Evolutionary conservation across 768 basidiomycete species (phyloP), one percentile per base, ranked within the genome.

Genomic region (Trametes maxima): DNA sequence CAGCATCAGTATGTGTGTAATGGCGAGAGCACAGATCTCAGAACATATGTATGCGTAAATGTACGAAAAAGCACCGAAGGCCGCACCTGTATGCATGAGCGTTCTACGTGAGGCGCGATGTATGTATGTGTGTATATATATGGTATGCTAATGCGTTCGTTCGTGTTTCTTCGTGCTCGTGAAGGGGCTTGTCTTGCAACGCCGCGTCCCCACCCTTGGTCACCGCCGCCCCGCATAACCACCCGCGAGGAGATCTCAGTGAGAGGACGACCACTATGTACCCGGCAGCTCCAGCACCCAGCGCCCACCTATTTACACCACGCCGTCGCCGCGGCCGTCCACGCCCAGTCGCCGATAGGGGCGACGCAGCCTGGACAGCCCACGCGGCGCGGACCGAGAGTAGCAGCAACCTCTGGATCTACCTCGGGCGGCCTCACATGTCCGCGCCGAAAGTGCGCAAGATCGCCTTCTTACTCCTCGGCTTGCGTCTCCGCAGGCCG

Each of bases 401-500:
- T n/a, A 17, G 43, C 1, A 12, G 22, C 45, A 22, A n/a, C 21
- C 45, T 46, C 45, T 57, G 56, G 53, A 47, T 45, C 65, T 67
- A 25, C 28, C 8, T 33, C 28, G 28, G 28, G 8, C 28, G 28
- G 8, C 28, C 28, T 33, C 8, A 33, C 28, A 33, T 33, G 28
- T 67, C 69, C 54, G 67, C 67, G 49, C 63, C 69, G 37, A 70
- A 58, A 17, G 67, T 54, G 35, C 66, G 60, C 60, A 69, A 35
- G 24, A 66, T 62, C 52, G 65, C 67, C 55, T 70, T 70, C 62
- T 60, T 62, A 60, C 69, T 67, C 67, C 50, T 55, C 52, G 67
- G 64, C 69, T 71, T 73, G 42, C 72, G 57, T 50, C 66, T 67
- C 12, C 70, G 65, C 52, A 70, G 42, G 24, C 67, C 67, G 33